A percentile compares a stretch with the other conserved stretches of the same genome.
Conservation (phyloP, 129 eudicot genomes). For the Pseudognaphalium luteoalbum region DNA sequence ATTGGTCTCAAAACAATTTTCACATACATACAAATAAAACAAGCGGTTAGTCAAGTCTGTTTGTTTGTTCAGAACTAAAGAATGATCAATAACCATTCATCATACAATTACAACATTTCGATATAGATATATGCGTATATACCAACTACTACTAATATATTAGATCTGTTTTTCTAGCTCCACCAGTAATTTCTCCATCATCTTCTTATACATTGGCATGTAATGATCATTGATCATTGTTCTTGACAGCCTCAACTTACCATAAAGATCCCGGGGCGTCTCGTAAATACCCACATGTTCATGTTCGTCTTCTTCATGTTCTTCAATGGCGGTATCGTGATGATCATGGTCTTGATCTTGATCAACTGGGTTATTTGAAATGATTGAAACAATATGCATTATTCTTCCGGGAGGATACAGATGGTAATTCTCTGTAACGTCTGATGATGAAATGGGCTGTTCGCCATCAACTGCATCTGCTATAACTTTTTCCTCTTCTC, state of each 20-base stretch:
- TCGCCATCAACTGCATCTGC: conserved; percentile 69
- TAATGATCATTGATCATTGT: conserved; percentile 98
- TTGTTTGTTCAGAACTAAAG: conserved; percentile 29
- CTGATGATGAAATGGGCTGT: conserved; percentile 54
- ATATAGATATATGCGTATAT: conserved; percentile 14
- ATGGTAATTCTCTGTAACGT: conserved; percentile 56
- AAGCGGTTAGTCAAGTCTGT: conserved; percentile 29
- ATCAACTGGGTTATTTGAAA: conserved; percentile 31
- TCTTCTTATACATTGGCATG: conserved; percentile 99
- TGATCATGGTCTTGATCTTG: conserved; percentile 31
- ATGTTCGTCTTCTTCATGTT: conserved; percentile 41
- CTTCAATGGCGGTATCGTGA: conserved; percentile 31
- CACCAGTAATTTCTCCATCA: conserved; percentile 77
- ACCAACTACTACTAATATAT: conserved; percentile 28
- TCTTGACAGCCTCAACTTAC: conserved; percentile 81
- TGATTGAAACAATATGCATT: conserved; percentile 73
- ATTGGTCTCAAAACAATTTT: conserved; percentile 10
- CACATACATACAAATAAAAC: conserved; percentile 22
- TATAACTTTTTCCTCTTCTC: conserved; percentile 74
- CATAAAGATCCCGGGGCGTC: conserved; percentile 84
- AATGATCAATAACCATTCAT: conserved; percentile 34
- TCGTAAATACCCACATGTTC: conserved; percentile 71
- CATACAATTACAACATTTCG: conserved; percentile 33
- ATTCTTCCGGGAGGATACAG: conserved; percentile 87
- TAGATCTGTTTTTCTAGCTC: conserved; percentile 61